phyloP scores from a whole-genome alignment of 257 asterid species.

The Primulina eburnea region DNA sequence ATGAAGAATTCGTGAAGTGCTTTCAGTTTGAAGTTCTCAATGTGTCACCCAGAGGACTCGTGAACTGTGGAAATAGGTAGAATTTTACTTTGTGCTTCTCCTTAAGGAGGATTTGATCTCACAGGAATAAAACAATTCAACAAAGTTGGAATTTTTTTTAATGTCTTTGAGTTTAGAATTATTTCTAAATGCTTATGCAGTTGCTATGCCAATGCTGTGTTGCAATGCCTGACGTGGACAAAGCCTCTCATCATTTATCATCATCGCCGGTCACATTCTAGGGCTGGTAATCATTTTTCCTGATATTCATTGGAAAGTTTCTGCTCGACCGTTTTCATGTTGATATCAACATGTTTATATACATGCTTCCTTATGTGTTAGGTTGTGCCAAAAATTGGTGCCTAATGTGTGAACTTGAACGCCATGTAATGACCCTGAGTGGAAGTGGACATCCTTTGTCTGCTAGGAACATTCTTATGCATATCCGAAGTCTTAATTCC shows the following conservation, averaged over 20 bases:
- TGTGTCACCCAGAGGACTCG: constrained; percentile 65
- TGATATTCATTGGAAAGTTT: constrained; percentile 3
- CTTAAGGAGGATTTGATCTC: constrained; percentile 1
- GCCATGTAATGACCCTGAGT: constrained; percentile 50
- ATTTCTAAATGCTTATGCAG: constrained; percentile 43
- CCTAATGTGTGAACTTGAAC: constrained; percentile 86
- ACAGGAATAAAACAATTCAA: constrained; percentile 2
- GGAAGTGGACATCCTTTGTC: constrained; percentile 70
- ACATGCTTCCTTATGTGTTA: constrained; percentile 23
- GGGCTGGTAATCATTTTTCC: constrained; percentile 47
- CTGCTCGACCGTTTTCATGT: background rate
- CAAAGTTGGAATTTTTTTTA: background rate
- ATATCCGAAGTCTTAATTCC: constrained; percentile 61
- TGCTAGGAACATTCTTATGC: constrained; percentile 61
- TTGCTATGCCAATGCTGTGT: constrained; percentile 87
- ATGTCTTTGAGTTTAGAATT: background rate
- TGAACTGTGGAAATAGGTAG: constrained; percentile 87
- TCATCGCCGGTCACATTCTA: constrained; percentile 72
- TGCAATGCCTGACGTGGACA: constrained; percentile 81
- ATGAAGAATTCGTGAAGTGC: constrained; percentile 77
- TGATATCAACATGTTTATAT: constrained; percentile 2
- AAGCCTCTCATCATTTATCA: constrained; percentile 74
- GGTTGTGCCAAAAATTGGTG: constrained; percentile 82
- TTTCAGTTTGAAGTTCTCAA: constrained; percentile 58
- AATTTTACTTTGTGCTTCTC: constrained; percentile 15